phyloP scores from a whole-genome alignment of 2,329 filamentous ascomycete species.

The Aureobasidium sp. region DNA sequence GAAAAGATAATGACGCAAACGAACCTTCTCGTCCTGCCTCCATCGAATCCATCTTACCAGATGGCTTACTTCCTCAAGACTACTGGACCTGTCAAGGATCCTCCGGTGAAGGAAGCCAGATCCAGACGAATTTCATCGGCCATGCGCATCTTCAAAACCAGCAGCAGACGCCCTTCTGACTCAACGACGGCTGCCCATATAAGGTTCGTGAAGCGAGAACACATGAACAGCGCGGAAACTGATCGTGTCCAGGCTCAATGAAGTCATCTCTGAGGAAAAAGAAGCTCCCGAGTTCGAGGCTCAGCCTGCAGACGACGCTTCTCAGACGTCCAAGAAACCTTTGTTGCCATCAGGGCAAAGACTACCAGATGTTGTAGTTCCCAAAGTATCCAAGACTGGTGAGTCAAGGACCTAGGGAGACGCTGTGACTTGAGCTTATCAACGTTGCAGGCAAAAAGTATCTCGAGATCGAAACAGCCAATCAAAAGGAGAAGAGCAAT shows the following conservation, averaged over 20 bases:
- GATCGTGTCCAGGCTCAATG: not conserved
- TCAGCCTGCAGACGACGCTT: not conserved
- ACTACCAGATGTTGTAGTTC: constrained; percentile 23
- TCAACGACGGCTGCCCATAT: constrained; percentile 19
- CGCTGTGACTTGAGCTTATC: not conserved
- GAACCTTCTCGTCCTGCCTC: constrained; percentile 23
- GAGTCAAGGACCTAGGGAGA: not conserved
- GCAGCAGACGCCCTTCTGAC: constrained; percentile 14
- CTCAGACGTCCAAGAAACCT: not conserved
- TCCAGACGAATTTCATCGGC: constrained; percentile 22
- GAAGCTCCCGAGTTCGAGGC: not conserved
- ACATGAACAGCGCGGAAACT: not conserved
- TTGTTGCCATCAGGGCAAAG: constrained; percentile 4
- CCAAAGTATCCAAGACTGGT: constrained; percentile 29
- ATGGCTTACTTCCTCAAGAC: constrained; percentile 32
- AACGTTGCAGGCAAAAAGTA: constrained; percentile 11
- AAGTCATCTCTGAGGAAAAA: constrained; percentile 2
- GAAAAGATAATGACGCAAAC: constrained; percentile 27
- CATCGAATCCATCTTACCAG: constrained; percentile 25
- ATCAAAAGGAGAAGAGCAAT: not conserved
- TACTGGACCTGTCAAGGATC: constrained; percentile 28
- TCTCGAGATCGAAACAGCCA: constrained; percentile 13
- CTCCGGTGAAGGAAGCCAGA: constrained; percentile 10
- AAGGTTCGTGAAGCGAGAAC: constrained; percentile 15
- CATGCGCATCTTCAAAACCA: constrained; percentile 25